Evolutionary conservation across 83 land plant genomes (phyloP), one percentile per base, ranked within the genome.

Genomic region (Thuja plicata): DNA sequence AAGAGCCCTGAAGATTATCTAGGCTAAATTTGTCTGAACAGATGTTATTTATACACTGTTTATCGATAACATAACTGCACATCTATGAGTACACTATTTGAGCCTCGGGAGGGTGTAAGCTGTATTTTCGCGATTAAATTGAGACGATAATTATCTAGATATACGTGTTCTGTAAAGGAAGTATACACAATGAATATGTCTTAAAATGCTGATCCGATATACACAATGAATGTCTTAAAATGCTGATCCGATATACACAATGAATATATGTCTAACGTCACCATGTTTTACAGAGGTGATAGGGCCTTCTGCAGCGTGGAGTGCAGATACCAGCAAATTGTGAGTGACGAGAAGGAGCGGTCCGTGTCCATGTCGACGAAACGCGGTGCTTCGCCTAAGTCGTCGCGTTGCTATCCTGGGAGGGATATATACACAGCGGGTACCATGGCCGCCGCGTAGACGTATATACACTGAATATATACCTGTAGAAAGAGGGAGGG

Each of bases 301-400:
- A 93, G 88, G 83, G 93, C 93, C 0, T 94, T 94, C 74, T 94
- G 95, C 27, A 94, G 95, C 78, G 37, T 74, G 16, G 95, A 94
- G 91, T 94, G 95, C 88, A 52, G 95, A 76, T 88, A 88, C 62
- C 88, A 66, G 83, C 95, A 91, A 88, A 94, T 94, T 40, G 90
- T 87, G 81, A 92, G 88, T 73, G 95, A 94, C 46, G 95, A 94
- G 88, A 70, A 87, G 71, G 93, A 91, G 81, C 88, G 27, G 0
- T 62, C n/a, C 34, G 5, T 19, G 50, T 62, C 87, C 21, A 37
- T 32, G 13, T 38, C 87, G 41, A 86, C 21, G n/a, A 55, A 55
- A 35, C 45, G 27, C 9, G 27, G 11, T 86, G 24, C 74, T 19
- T 86, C 87, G 1, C 40, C 87, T 8, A 43, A 55, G 66, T 10